phyloP scores from a whole-genome alignment of 768 basidiomycete genomes.

The Dentipellis fragilis region DNA sequence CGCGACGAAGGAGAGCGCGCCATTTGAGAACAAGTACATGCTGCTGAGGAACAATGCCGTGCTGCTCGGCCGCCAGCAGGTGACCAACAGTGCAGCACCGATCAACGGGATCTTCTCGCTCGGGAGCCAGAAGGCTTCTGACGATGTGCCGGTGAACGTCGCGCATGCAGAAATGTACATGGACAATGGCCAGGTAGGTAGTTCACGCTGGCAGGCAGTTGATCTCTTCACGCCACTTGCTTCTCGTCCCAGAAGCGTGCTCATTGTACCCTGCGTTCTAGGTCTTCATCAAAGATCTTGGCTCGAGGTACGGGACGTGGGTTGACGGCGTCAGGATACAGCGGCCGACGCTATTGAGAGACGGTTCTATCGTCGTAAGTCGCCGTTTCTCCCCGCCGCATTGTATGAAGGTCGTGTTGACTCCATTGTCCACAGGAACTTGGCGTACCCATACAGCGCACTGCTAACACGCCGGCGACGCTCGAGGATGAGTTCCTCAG shows the following conservation, averaged over 20 bases:
- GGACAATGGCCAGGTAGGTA: not conserved
- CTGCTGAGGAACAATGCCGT: not conserved
- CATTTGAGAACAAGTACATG: not conserved
- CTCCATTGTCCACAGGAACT: not conserved
- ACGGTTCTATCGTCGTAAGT: not conserved
- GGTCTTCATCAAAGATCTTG: not conserved
- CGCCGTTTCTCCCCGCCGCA: not conserved
- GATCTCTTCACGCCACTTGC: not conserved
- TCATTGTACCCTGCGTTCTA: not conserved
- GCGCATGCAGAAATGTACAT: not conserved
- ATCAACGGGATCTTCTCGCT: not conserved
- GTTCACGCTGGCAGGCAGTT: not conserved
- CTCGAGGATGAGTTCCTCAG: not conserved
- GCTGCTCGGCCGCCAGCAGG: not conserved
- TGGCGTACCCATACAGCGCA: not conserved
- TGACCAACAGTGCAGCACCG: not conserved
- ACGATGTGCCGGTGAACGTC: not conserved
- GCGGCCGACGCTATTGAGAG: not conserved
- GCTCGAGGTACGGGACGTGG: not conserved
- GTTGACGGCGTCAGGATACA: not conserved
- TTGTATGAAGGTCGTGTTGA: not conserved
- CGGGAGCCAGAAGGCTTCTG: not conserved
- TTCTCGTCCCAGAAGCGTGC: not conserved
- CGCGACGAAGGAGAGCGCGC: not conserved
- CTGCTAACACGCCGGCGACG: not conserved